These are phyloP conservation scores for Dactylellina cionopaga DNA, from an alignment of 2,329 filamentous ascomycete species.

Conservation along the genomic window DNA sequence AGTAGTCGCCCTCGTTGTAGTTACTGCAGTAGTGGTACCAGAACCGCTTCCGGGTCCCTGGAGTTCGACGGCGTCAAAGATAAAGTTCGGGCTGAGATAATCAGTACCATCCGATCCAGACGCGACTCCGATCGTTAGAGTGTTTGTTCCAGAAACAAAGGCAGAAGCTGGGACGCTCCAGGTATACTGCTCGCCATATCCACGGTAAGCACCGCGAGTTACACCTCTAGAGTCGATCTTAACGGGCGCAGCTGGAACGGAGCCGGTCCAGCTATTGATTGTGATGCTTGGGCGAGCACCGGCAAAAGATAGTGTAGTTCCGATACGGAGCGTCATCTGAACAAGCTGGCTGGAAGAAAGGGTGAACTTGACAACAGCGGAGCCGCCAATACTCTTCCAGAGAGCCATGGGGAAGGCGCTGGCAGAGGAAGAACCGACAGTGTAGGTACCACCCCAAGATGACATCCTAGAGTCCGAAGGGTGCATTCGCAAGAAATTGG, in stretches of 20 bases:
- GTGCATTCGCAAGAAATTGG: constrained; percentile 75
- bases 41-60: constrained; percentile 23
- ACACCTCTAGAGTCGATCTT: constrained; percentile 74
- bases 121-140: constrained; percentile 69
- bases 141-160: constrained; percentile 70
- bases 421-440: constrained; percentile 67
- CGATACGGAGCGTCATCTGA: constrained; percentile 70
- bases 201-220: constrained; percentile 73
- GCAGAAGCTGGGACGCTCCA: constrained; percentile 70
- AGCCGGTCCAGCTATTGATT: constrained; percentile 67
- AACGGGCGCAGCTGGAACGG: constrained; percentile 63
- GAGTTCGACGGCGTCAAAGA: constrained; percentile 51
- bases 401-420: constrained; percentile 73
- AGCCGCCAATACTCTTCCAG: constrained; percentile 63
- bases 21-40: constrained; percentile 16
- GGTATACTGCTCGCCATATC: constrained; percentile 72
- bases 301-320: constrained; percentile 72
- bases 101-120: constrained; percentile 69
- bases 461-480: constrained; percentile 73
- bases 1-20: not conserved
- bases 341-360: constrained; percentile 46
- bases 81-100: constrained; percentile 69
- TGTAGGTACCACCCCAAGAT: constrained; percentile 72
- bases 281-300: constrained; percentile 68
- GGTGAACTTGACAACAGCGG: constrained; percentile 41